Percentiles rank a stretch among this genome's conserved stretches.
phyloP scores from a whole-genome alignment of 1,284 basidiomycete genomes.

The Peniophora sp. region DNA sequence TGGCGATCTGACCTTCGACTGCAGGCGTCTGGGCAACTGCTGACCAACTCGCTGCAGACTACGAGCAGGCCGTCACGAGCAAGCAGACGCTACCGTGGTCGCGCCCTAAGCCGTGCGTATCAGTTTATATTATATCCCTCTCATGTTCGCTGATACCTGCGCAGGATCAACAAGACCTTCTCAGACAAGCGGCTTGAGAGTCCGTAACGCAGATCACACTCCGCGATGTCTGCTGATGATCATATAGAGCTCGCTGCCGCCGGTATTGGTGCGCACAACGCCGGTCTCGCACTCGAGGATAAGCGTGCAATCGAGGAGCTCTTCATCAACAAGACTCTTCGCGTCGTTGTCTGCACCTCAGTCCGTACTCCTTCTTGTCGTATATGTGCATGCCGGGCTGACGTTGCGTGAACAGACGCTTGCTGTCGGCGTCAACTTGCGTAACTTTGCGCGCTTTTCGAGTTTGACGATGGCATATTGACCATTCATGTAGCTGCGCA shows the following conservation, averaged over 20 bases:
- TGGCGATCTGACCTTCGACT: no score
- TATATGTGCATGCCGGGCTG: slow-evolving; percentile 5
- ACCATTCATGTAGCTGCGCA: slow-evolving; percentile 49
- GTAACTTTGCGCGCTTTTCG: slow-evolving; percentile 31
- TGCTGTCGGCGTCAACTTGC: slow-evolving; percentile 84
- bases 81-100: slow-evolving; percentile 59
- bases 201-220: slow-evolving; percentile 19
- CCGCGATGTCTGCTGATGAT: not conserved
- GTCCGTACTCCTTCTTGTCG: slow-evolving; percentile 30
- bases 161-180: slow-evolving; percentile 46
- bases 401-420: slow-evolving; percentile 49
- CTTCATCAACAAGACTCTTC: slow-evolving; percentile 59
- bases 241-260: slow-evolving; percentile 43
- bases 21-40: slow-evolving; percentile 67
- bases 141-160: not conserved
- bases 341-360: slow-evolving; percentile 66
- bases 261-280: slow-evolving; percentile 85
- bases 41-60: slow-evolving; percentile 66
- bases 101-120: slow-evolving; percentile 38
- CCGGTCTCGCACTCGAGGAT: slow-evolving; percentile 71
- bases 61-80: slow-evolving; percentile 43
- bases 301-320: slow-evolving; percentile 64
- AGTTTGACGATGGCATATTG: not conserved
- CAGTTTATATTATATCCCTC: not conserved
- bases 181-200: slow-evolving; percentile 56